Evolutionary conservation across 2,329 filamentous ascomycete species (phyloP), one percentile per base, ranked within the genome.

Genomic region (Proliferodiscus dingleyae): DNA sequence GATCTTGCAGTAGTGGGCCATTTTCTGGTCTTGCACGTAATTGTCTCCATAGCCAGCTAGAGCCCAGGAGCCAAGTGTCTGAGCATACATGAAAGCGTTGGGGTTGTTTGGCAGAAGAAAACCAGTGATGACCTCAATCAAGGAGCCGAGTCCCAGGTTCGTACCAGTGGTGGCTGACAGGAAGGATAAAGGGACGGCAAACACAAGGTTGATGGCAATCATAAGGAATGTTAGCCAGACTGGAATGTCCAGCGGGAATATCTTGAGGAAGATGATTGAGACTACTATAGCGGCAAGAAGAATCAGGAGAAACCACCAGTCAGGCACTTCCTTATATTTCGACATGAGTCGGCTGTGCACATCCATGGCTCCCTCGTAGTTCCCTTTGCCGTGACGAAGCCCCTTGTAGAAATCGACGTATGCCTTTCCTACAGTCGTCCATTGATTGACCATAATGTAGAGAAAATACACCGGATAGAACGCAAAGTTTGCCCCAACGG

Each of bases 301-400:
- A 33, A 72, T 69, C 26, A 65, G 24, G 5, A 71, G 52, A 53
- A 71, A 72, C 72, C 70, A 75, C 71, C 71, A 75, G 45, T 73
- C 71, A 0, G 72, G 71, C 0, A 74, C 70, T 37, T 74, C 72
- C 0, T 61, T 58, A 48, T 73, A 74, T 2, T 58, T 61, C 4
- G 61, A 53, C 71, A 75, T 73, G 1, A 71, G 57, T 0, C 67
- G 59, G 2, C 59, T 69, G 30, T 73, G 68, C 0, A 70, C 54
- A 48, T 75, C 70, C 42, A 66, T 68, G 11, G 68, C 66, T 2
- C 63, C 66, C 4, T 66, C 67, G 45, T 71, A 71, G 47, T 70
- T 70, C 5, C 65, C 64, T 10, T 59, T 63, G 10, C 67, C 64
- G 49, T 68, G 51, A 11, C 65, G 60, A 23, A 71, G 48, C 3